Evolutionary conservation across 2,329 filamentous ascomycete genomes (phyloP), one percentile per base, ranked within the genome.

Genomic region (Xylariaceae sp.): DNA sequence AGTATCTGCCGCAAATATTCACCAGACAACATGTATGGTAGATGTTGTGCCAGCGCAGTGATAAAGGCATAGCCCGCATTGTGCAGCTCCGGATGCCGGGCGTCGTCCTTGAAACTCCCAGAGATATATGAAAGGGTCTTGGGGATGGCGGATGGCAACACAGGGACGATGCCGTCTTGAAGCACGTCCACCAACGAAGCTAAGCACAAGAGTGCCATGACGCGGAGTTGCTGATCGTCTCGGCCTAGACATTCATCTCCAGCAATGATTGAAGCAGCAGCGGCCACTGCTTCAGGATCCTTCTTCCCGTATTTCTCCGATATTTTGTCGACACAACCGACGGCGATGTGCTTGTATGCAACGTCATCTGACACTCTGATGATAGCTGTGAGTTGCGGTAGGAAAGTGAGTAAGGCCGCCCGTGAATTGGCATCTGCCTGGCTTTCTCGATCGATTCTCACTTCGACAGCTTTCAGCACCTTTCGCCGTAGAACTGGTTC

Each of bases 231-330:
- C 61, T 80, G 76, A 64, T 95, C 88, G 9, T 79, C 72, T 68
- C 88, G 86, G 39, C 87, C 88, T 47, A 97, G 80, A 60, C 89
- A 92, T 60, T 87, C 77, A 52, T 84, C 75, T 42, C 91, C 85
- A 39, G 88, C 85, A 64, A 99, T 87, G 1, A 86, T 87, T 56
- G 84, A 77, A 3, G 91, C 89, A 4, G 91, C 87, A 3, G 81
- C 81, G 30, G 87, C 79, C 44, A 96, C 87, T 44, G 84, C 85
- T 62, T 87, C 83, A 1, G 87, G 78, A 65, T 96, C 89, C 70
- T 91, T 95, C 76, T 94, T 95, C 62, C 94, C 95, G 69, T 96
- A 97, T 70, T 92, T 92, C 72, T 96, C 91, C 2, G 89, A 83
- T 59, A 99, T 95, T 70, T 89, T 89, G 72, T 96, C 91, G 44